Evolutionary conservation across 1,284 basidiomycete species (phyloP).

Genomic region (Golubevia pallescens): DNA sequence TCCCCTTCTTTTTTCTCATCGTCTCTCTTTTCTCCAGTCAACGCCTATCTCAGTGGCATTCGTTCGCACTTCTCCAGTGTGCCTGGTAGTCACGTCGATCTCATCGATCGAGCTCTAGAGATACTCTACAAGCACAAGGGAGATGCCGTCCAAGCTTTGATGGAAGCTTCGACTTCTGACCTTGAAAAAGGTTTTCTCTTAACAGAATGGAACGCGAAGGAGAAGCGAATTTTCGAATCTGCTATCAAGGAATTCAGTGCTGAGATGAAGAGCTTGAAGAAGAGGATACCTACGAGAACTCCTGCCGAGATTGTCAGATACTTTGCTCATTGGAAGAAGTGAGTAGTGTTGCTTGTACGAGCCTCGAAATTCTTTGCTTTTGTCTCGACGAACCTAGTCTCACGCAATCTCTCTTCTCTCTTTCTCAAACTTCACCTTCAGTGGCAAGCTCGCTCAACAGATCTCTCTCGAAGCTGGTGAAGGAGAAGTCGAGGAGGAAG

Average conservation of each 20-base stretch:
- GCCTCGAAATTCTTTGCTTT: conserved; percentile 12
- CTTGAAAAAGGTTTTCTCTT: conserved; percentile 70
- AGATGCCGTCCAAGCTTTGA: conserved; percentile 80
- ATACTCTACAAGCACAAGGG: conserved; percentile 73
- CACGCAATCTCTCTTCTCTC: not conserved
- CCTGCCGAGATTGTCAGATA: conserved; percentile 80
- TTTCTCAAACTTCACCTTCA: not conserved
- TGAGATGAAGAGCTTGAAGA: conserved; percentile 78
- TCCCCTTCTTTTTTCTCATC: too few relatives aligned
- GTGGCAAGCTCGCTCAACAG: conserved; percentile 7
- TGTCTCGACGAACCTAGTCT: not conserved
- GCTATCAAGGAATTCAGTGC: conserved; percentile 75
- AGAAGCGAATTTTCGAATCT: conserved; percentile 77
- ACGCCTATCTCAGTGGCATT: conserved; percentile 74
- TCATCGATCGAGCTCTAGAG: conserved; percentile 86
- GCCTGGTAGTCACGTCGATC: conserved; percentile 77
- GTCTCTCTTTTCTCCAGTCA: conserved; percentile 68
- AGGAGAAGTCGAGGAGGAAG: conserved; percentile 3
- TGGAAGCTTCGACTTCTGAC: conserved; percentile 73
- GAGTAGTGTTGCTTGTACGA: conserved; percentile 25
- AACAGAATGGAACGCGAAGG: conserved; percentile 72
- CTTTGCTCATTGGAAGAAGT: conserved; percentile 87
- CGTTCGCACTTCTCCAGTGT: conserved; percentile 71
- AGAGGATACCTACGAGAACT: conserved; percentile 75
- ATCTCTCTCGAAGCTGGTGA: conserved; percentile 24